Conservation (phyloP, 2,329 filamentous ascomycete genomes). For the Aspergillus flavus region DNA sequence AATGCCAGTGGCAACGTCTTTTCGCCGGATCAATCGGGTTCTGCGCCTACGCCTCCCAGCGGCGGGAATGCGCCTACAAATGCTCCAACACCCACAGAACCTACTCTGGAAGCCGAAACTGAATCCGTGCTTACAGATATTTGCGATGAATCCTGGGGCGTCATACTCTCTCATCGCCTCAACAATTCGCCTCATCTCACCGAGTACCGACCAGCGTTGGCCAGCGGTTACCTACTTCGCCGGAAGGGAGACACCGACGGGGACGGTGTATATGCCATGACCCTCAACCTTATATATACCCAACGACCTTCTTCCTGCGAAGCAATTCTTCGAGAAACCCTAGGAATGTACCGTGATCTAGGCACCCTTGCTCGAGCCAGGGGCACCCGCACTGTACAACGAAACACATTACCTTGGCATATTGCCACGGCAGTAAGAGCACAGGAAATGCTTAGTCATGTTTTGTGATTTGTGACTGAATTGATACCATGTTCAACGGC, state of each 20-base stretch:
- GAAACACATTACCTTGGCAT: conserved; percentile 52
- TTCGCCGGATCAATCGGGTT: conserved; percentile 47
- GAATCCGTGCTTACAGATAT: conserved; percentile 61
- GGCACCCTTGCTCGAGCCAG: conserved; percentile 45
- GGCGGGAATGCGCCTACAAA: conserved; percentile 38
- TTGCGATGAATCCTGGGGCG: conserved; percentile 62
- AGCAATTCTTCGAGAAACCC: conserved; percentile 42
- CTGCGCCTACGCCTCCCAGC: conserved; percentile 41
- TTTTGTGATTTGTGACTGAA: conserved; percentile 33
- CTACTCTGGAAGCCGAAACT: conserved; percentile 49
- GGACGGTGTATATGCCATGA: conserved; percentile 45
- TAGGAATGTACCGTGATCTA: conserved; percentile 50
- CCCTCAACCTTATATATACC: conserved; percentile 46
- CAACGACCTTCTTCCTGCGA: conserved; percentile 36
- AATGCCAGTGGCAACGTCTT: conserved; percentile 36
- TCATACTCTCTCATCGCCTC: conserved; percentile 56
- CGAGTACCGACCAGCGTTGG: conserved; percentile 45
- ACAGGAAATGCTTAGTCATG: conserved; percentile 45
- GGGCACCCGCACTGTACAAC: conserved; percentile 44
- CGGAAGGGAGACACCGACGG: conserved; percentile 44
- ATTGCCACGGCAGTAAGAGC: conserved; percentile 48
- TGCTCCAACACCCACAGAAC: conserved; percentile 38
- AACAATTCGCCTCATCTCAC: conserved; percentile 45
- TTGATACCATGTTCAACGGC: conserved; percentile 9
- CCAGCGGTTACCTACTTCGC: conserved; percentile 52